Conservation (phyloP, 2,329 filamentous ascomycete genomes). For the Apiospora aurea region DNA sequence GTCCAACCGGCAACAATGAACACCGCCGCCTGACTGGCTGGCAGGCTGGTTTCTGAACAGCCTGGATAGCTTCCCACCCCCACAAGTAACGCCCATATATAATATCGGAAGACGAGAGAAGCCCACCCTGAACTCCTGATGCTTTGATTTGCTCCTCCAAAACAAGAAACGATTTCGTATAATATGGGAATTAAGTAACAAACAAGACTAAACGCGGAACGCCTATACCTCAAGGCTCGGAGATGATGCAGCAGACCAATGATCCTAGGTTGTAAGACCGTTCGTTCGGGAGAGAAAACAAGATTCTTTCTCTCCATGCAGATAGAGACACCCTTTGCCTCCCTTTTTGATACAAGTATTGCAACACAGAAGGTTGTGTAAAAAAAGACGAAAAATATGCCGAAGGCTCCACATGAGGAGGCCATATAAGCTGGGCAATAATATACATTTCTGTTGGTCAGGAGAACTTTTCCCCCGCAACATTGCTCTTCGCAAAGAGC, state of each 20-base stretch:
- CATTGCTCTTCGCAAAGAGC: not conserved
- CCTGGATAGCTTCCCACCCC: not conserved
- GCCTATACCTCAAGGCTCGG: not conserved
- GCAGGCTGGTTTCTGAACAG: not conserved
- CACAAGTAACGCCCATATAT: not conserved
- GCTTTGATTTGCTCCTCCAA: not conserved
- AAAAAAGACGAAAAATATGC: not conserved
- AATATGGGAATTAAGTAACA: conserved; percentile 12
- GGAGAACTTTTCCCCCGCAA: not conserved
- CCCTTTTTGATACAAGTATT: conserved; percentile 16
- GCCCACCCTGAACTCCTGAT: not conserved
- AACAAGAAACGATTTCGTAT: conserved; percentile 2
- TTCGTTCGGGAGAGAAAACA: not conserved
- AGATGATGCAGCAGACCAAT: conserved; percentile 1
- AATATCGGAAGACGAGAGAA: not conserved
- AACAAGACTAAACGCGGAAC: not conserved
- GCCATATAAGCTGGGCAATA: conserved; percentile 12
- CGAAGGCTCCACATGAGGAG: not conserved
- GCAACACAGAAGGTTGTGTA: not conserved
- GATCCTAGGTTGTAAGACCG: conserved; percentile 2
- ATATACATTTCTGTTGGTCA: not conserved
- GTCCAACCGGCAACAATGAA: not conserved
- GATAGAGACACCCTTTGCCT: not conserved
- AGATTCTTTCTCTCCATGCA: conserved; percentile 4
- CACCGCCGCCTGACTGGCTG: not conserved